Conservation (phyloP, 2,329 filamentous ascomycete genomes). For the Monilinia polystroma region DNA sequence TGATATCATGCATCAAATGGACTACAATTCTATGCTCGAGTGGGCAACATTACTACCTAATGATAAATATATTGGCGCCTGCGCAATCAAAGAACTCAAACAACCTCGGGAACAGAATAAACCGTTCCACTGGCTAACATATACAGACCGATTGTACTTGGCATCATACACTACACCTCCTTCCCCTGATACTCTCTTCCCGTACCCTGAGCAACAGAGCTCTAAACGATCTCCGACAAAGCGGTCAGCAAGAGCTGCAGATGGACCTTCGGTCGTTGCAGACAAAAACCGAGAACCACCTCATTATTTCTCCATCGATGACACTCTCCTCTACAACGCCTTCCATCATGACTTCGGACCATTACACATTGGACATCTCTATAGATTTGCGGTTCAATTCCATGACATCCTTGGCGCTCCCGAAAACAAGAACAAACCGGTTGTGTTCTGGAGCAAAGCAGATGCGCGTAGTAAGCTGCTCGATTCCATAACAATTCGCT, state of each 20-base stretch:
- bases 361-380: slow-evolving; percentile 93
- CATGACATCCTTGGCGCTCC: slow-evolving; percentile 92
- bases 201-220: slow-evolving; percentile 62
- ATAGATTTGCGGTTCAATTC: slow-evolving; percentile 92
- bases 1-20: slow-evolving; percentile 27
- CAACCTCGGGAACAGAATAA: slow-evolving; percentile 13
- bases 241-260: slow-evolving; percentile 64
- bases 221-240: slow-evolving; percentile 69
- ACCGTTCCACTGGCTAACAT: slow-evolving; percentile 42
- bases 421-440: slow-evolving; percentile 82
- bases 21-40: slow-evolving; percentile 32
- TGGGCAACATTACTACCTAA: slow-evolving; percentile 32
- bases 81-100: background rate
- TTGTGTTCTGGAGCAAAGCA: slow-evolving; percentile 94
- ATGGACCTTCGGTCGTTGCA: slow-evolving; percentile 51
- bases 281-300: slow-evolving; percentile 61
- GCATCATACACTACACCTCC: slow-evolving; percentile 86
- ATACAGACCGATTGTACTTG: slow-evolving; percentile 85
- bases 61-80: slow-evolving; percentile 24
- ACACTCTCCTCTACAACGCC: slow-evolving; percentile 90
- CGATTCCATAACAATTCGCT: slow-evolving; percentile 23
- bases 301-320: slow-evolving; percentile 94
- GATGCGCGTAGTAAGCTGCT: slow-evolving; percentile 77
- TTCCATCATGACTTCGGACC: slow-evolving; percentile 99
- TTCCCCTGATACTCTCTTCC: slow-evolving; percentile 78